Conservation (phyloP, 768 basidiomycete species). For the Cyclocybe cylindracea region DNA sequence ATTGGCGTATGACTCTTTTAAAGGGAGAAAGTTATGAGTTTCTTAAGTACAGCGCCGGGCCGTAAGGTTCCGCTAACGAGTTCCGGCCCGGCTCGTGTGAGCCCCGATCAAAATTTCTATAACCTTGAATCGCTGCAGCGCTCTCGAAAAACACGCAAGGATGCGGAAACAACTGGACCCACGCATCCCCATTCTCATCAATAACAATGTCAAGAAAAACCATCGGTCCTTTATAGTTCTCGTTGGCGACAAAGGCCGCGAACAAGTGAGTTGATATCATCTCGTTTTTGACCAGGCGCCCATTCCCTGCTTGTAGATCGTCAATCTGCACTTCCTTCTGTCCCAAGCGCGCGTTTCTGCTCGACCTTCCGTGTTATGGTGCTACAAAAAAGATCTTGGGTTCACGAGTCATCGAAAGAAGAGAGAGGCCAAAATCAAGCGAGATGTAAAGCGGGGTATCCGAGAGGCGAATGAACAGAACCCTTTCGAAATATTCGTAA, state of each 20-base stretch:
- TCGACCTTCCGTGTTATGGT: conserved; percentile 93
- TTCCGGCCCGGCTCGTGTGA: no score
- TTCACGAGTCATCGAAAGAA: conserved; percentile 98
- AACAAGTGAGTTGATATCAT: conserved; percentile 62
- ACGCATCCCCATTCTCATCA: conserved; percentile 89
- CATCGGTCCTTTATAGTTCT: conserved; percentile 95
- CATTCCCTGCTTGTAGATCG: conserved; percentile 51
- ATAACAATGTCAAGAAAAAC: conserved; percentile 91
- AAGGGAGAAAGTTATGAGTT: no score
- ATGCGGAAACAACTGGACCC: conserved; percentile 93
- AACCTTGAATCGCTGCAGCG: neutral
- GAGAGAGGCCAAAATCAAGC: conserved; percentile 93
- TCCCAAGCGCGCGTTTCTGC: conserved; percentile 90
- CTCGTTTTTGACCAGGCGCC: neutral
- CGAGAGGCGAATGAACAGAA: conserved; percentile 94
- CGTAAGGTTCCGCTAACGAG: no score
- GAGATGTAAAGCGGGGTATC: conserved; percentile 92
- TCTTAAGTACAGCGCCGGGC: no score
- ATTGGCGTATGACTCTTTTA: no score
- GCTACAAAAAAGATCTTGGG: conserved; percentile 97
- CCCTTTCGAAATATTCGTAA: conserved; percentile 97
- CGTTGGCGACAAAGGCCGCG: conserved; percentile 91
- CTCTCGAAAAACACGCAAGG: neutral
- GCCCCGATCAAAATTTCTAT: neutral
- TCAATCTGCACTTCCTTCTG: conserved; percentile 93